Evolutionary conservation across 805 yeast species (phyloP), one percentile per base, ranked within the genome.

Genomic region (Kodamaea jinghongensis): DNA sequence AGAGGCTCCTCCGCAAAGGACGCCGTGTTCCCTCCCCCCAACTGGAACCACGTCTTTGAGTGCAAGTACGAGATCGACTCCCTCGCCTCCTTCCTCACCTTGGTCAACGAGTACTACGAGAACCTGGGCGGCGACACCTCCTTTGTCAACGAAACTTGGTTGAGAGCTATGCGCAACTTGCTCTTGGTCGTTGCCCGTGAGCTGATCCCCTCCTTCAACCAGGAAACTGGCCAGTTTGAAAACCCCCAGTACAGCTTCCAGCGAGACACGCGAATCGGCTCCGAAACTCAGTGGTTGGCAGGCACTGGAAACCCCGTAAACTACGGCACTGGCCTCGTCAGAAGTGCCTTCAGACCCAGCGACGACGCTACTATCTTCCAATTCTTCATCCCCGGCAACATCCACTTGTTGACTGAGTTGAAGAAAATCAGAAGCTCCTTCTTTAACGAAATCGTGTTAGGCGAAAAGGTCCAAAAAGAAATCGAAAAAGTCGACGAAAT

Each of bases 21-120:
- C 55, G 54, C 60, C 4, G 96, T 88, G 4, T 56, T 51, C 26
- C 96, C 96, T 1, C 50, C 51, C 4, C 90, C 89, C 2, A 78
- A 84, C 43, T 85, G 89, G 80, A 57, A 58, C 12, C 67, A 68
- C 17, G 95, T 86, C 0, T 88, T 86, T 60, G 96, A 88, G 56
- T 88, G 96, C 62, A 88, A 88, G 56, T 88, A 85, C 70, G 96
- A 88, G 56, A 67, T 88, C 41, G 96, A 88, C 60, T 83, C 93
- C 2, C 63, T 88, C 37, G 95, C 95, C 0, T 81, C 93, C 4
- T 88, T 88, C 51, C 64, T 88, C 41, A 83, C 89, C 0, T 62
- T 88, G 42, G 70, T 86, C 6, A 85, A 82, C 52, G 91, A 83
- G 42, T 89, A 83, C 56, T 80, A 65, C 47, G 75, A 68, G 31